Evolutionary conservation across 2,329 filamentous ascomycete species (phyloP), one percentile per base, ranked within the genome.

Genomic region (Cytospora piceicola): DNA sequence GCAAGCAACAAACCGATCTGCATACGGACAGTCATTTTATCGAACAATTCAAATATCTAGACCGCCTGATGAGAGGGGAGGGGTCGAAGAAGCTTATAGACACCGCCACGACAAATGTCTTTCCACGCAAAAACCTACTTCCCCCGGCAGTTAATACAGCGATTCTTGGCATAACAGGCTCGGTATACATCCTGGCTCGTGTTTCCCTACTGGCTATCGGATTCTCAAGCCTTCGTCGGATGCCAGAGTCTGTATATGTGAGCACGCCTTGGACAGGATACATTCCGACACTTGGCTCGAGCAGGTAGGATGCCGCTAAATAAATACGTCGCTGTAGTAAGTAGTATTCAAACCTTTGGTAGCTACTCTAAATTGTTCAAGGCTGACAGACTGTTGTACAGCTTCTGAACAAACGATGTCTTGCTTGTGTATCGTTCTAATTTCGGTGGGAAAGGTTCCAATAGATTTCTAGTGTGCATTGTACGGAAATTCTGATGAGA

Each of bases 381-480:
- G 42, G 42, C 17, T 49, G 42, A 49, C 67, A 84, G 77, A 49
- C 88, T 88, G 65, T 79, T 75, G 58, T 34, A 14, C 32, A 11
- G 32, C 12, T 34, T 34, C 12, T 34, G 32, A 34, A 29, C 3
- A 29, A 29, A 29, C 5, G 27, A 5, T 29, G n/a, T 29, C 27
- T 29, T 29, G 3, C 27, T 29, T 29, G 27, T 29, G 27, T 29
- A 3, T 29, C 27, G n/a, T n/a, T n/a, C n/a, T n/a, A n/a, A n/a
- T n/a, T n/a, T n/a, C n/a, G n/a, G n/a, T n/a, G n/a, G n/a, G n/a
- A n/a, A n/a, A n/a, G n/a, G n/a, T n/a, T n/a, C n/a, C n/a, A n/a
- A 29, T 29, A 5, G 27, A 29, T 5, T 29, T 29, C 5, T 29
- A 5, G 3, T 29, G 27, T 3, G 3, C 5, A 29, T 29, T 29